phyloP scores from a whole-genome alignment of 2,329 filamentous ascomycete species.

The Paracoccidioides brasiliensis region DNA sequence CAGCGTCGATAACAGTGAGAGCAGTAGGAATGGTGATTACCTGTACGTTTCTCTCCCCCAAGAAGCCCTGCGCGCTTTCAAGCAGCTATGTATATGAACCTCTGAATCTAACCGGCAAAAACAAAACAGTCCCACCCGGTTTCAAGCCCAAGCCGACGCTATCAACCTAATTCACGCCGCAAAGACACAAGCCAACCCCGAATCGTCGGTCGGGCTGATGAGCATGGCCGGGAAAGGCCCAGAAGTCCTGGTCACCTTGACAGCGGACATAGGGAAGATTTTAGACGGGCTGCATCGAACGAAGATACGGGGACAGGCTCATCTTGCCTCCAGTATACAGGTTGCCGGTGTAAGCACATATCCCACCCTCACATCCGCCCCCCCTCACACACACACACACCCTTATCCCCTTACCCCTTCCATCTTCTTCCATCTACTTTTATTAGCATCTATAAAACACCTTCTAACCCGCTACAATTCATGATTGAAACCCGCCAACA shows the following conservation, averaged over 20 bases:
- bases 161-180: constrained; percentile 91
- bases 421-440: too few relatives aligned
- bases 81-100: neutral
- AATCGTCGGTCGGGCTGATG: constrained; percentile 95
- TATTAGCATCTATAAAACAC: neutral
- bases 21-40: constrained; percentile 90
- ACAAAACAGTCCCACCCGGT: constrained; percentile 64
- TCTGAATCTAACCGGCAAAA: constrained; percentile 6
- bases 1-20: constrained; percentile 95
- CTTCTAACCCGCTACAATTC: neutral
- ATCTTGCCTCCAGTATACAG: constrained; percentile 88
- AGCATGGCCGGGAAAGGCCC: constrained; percentile 98
- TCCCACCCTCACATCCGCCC: neutral
- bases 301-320: constrained; percentile 79
- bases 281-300: constrained; percentile 83
- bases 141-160: constrained; percentile 90
- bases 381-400: too few relatives aligned
- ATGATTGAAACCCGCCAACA: constrained; percentile 26
- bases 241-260: constrained; percentile 91
- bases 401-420: too few relatives aligned
- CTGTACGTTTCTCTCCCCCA: constrained; percentile 34
- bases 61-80: neutral
- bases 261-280: constrained; percentile 91
- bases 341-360: constrained; percentile 65
- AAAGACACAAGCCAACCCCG: constrained; percentile 88